A percentile compares a stretch with the other conserved stretches of the same genome.
Evolutionary conservation across 2,329 filamentous ascomycete species (phyloP).

Genomic region (Plectosphaerella plurivora): DNA sequence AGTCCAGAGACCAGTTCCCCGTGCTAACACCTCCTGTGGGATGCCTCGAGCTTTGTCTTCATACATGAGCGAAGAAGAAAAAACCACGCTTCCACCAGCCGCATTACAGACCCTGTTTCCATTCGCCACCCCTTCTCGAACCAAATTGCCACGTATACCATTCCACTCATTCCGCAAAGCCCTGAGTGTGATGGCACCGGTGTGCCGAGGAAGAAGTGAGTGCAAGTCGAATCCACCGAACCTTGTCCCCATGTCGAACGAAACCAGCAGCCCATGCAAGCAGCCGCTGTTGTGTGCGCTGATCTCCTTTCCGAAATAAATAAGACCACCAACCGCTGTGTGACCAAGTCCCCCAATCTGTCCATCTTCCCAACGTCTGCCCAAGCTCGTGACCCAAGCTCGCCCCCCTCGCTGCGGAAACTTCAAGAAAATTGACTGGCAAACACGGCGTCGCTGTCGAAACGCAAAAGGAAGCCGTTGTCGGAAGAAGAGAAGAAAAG

Average conservation of each 20-base stretch:
- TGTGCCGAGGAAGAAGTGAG: neutral
- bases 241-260: neutral
- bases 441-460: neutral
- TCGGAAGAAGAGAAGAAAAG: neutral
- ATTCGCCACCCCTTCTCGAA: neutral
- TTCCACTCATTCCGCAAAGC: neutral
- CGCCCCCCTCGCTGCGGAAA: neutral
- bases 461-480: conserved; percentile 3
- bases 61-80: neutral
- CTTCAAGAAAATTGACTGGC: neutral
- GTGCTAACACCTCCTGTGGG: too few relatives aligned
- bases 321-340: neutral
- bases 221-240: too few relatives aligned
- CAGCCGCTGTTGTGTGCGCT: neutral
- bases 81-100: neutral
- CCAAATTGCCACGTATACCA: neutral
- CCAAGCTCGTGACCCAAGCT: neutral
- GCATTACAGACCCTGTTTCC: too few relatives aligned
- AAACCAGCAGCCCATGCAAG: neutral
- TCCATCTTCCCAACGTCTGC: neutral
- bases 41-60: neutral
- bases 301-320: neutral
- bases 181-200: neutral
- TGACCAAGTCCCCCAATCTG: neutral
- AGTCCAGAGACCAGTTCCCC: too few relatives aligned